Conservation (phyloP, 164 flowering plant species). For the Nymphaea thermarum region DNA sequence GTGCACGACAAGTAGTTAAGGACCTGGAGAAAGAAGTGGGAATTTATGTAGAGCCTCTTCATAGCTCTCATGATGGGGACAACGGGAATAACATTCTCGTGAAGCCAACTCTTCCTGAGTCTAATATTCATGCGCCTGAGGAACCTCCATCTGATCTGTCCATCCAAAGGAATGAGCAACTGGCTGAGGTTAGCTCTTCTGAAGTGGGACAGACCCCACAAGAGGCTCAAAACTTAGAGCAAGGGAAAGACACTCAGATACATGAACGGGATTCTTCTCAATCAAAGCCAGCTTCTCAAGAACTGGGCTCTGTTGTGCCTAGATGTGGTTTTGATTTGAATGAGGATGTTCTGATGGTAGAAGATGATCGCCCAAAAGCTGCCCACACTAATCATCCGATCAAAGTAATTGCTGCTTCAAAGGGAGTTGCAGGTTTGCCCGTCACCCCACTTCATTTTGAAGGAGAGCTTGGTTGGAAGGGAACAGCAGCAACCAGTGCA, state of each 20-base stretch:
- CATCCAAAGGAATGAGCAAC: background rate
- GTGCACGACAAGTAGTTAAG: constrained; percentile 71
- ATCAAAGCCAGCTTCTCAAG: constrained; percentile 36
- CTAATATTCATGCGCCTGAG: background rate
- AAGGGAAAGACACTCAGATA: background rate
- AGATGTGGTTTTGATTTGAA: constrained; percentile 50
- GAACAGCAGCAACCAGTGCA: constrained; percentile 72
- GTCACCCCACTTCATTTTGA: constrained; percentile 47
- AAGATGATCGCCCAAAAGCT: constrained; percentile 15
- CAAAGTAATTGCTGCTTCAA: constrained; percentile 56
- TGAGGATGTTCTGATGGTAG: constrained; percentile 48
- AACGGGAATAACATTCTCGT: constrained; percentile 20
- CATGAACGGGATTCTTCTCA: constrained; percentile 31
- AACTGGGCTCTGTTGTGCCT: constrained; percentile 21
- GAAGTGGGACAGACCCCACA: background rate
- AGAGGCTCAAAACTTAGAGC: background rate
- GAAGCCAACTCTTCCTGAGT: background rate
- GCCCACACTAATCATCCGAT: constrained; percentile 15
- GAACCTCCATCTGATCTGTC: background rate
- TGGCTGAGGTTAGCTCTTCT: background rate
- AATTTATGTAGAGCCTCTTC: constrained; percentile 36
- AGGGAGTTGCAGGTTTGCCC: constrained; percentile 42
- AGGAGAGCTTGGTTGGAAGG: constrained; percentile 74
- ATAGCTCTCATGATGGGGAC: constrained; percentile 53
- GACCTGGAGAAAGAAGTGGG: constrained; percentile 65